phyloP scores from a whole-genome alignment of 2,329 filamentous ascomycete genomes.

The Sclerotinia spermophila region DNA sequence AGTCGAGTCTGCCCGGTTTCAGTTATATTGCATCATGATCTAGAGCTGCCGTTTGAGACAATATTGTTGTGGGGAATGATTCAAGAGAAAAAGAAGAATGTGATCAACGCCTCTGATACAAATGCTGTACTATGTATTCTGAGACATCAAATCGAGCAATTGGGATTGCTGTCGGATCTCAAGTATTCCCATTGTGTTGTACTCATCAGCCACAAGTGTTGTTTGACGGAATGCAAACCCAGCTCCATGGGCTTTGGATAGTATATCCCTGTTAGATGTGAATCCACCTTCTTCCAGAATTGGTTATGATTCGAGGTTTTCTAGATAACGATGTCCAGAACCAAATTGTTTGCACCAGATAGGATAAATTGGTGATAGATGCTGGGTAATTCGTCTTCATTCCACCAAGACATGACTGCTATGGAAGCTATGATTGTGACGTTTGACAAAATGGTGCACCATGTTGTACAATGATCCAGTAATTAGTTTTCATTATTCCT shows the following conservation, averaged over 20 bases:
- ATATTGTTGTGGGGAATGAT: neutral
- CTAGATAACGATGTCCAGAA: neutral
- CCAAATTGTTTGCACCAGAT: neutral
- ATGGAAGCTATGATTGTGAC: neutral
- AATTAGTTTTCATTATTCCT: neutral
- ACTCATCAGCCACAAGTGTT: neutral
- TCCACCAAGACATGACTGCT: neutral
- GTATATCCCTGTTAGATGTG: neutral
- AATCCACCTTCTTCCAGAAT: neutral
- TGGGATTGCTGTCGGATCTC: neutral
- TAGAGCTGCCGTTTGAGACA: neutral
- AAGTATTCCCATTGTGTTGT: neutral
- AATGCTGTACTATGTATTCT: neutral
- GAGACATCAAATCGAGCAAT: neutral
- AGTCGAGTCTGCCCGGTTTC: neutral
- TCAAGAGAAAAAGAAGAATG: slow-evolving; percentile 1
- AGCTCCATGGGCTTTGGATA: neutral
- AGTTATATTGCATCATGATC: neutral
- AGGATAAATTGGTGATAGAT: neutral
- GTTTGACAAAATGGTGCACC: neutral
- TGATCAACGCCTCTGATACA: neutral
- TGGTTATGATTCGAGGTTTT: neutral
- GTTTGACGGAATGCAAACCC: slow-evolving; percentile 1
- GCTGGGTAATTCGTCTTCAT: neutral
- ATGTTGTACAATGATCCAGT: neutral